These are phyloP conservation scores for Candida chilensis DNA, from an alignment of 805 yeast species.

Conservation along the genomic window DNA sequence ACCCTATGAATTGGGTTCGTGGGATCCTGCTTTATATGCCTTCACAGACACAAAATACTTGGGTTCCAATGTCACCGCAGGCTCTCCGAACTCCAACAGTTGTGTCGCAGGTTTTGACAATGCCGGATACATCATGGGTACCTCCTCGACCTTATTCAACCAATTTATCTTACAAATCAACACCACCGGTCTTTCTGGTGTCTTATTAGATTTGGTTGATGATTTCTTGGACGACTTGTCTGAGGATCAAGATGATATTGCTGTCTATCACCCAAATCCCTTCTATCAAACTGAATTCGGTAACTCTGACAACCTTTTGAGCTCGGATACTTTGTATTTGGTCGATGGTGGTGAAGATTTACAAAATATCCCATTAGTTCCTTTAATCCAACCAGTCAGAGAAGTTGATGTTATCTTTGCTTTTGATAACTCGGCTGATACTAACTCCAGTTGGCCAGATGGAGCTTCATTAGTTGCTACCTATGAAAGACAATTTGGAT, in stretches of 20 bases:
- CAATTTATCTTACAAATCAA: slow-evolving; percentile 52
- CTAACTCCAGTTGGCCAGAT: slow-evolving; percentile 53
- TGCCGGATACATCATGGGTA: slow-evolving; percentile 73
- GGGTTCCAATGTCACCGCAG: slow-evolving; percentile 58
- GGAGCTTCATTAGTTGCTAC: slow-evolving; percentile 52
- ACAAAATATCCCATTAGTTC: slow-evolving; percentile 62
- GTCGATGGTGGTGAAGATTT: slow-evolving; percentile 79
- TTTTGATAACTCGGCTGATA: slow-evolving; percentile 59
- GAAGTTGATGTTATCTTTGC: slow-evolving; percentile 58
- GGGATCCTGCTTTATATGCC: slow-evolving; percentile 69
- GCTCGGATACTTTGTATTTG: slow-evolving; percentile 36
- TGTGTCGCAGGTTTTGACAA: slow-evolving; percentile 74
- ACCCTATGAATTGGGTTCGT: slow-evolving; percentile 76
- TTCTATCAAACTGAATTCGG: slow-evolving; percentile 37
- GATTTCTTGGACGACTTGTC: slow-evolving; percentile 37
- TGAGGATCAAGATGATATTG: slow-evolving; percentile 52
- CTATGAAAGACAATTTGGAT: slow-evolving; percentile 47
- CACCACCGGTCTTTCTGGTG: slow-evolving; percentile 39
- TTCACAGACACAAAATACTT: slow-evolving; percentile 62
- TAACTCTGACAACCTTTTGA: slow-evolving; percentile 22
- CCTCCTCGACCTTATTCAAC: slow-evolving; percentile 77
- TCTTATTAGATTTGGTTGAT: slow-evolving; percentile 33
- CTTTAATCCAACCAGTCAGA: slow-evolving; percentile 55
- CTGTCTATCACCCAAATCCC: slow-evolving; percentile 69
- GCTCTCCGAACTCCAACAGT: slow-evolving; percentile 32